phyloP scores from a whole-genome alignment of 1,139 yeast species.

The Scheffersomyces cryptocercus region DNA sequence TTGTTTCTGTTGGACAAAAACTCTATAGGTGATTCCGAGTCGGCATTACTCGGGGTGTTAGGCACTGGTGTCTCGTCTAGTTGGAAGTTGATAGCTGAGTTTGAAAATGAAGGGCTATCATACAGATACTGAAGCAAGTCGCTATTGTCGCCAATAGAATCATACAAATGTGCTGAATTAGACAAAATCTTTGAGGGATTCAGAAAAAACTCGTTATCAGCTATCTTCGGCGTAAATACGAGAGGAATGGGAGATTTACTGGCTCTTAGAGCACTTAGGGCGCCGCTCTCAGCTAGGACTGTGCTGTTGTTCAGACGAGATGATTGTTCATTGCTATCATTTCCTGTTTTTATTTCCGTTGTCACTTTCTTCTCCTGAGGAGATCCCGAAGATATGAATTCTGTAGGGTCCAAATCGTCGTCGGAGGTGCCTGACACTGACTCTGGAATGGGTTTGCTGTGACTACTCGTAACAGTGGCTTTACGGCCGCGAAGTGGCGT shows the following conservation, averaged over 20 bases:
- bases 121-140: neutral
- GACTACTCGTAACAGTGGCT: neutral
- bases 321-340: neutral
- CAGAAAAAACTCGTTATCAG: constrained; percentile 21
- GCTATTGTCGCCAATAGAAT: neutral
- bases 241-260: constrained; percentile 1
- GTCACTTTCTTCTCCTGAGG: constrained; percentile 3
- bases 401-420: constrained; percentile 32
- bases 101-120: neutral
- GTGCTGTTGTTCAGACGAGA: constrained; percentile 12
- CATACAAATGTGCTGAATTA: neutral
- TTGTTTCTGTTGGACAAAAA: constrained; percentile 31
- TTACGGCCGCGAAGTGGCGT: neutral
- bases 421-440: constrained; percentile 4
- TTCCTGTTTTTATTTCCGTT: neutral
- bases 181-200: constrained; percentile 18
- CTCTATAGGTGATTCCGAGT: constrained; percentile 25
- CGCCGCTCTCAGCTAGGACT: constrained; percentile 3
- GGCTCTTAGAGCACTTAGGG: constrained; percentile 4
- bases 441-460: neutral
- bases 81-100: neutral
- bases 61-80: neutral
- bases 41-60: neutral
- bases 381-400: constrained; percentile 26
- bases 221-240: constrained; percentile 7